These are phyloP conservation scores for Lyophyllum semitale DNA, from an alignment of 768 basidiomycete species.

Conservation along the genomic window DNA sequence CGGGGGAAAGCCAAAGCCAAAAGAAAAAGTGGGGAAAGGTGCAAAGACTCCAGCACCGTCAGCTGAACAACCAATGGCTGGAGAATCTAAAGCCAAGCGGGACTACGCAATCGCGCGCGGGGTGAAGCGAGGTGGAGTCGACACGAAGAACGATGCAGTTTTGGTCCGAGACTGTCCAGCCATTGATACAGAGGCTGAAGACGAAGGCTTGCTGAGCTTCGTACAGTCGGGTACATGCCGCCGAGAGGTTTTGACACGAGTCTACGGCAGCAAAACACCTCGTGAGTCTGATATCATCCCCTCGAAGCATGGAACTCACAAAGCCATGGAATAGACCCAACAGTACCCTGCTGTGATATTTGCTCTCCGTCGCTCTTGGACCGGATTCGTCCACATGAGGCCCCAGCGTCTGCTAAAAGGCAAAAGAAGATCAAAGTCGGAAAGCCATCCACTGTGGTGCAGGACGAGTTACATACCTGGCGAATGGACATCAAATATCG, in stretches of 20 bases:
- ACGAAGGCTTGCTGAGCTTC: conserved; percentile 4
- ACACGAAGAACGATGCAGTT: neutral
- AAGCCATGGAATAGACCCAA: neutral
- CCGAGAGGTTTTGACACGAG: neutral
- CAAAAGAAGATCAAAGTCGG: neutral
- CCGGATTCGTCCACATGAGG: neutral
- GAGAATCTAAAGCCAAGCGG: neutral
- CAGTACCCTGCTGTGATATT: neutral
- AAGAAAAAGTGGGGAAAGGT: neutral
- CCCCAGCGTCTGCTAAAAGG: neutral
- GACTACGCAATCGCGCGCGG: neutral
- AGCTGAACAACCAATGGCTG: neutral
- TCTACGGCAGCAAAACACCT: neutral
- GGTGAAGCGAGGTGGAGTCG: neutral
- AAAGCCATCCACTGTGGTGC: neutral
- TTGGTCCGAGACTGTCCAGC: neutral
- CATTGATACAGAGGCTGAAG: conserved; percentile 2
- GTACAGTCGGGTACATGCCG: conserved; percentile 3
- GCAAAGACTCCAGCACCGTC: neutral
- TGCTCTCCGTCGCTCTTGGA: neutral
- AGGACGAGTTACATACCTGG: neutral
- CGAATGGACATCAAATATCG: neutral
- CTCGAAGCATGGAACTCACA: neutral
- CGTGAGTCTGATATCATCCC: neutral
- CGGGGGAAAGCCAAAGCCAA: neutral